Conservation (phyloP, 495 filamentous ascomycete genomes). For the Chlorociboria aeruginascens region DNA sequence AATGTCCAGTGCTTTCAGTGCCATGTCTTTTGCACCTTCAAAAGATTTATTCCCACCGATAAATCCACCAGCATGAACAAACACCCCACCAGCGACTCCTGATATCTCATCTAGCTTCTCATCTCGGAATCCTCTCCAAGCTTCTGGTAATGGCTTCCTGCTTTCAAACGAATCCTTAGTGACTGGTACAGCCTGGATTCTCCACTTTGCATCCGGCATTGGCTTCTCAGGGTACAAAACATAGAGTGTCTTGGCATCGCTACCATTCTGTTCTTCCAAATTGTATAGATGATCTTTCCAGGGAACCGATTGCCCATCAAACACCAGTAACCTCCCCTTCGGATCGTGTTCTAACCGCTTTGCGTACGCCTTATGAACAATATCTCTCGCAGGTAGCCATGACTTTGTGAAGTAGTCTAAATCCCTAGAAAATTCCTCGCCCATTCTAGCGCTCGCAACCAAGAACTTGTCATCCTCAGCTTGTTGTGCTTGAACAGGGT, state of each 20-base stretch:
- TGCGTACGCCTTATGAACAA: conserved; percentile 60
- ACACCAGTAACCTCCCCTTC: conserved; percentile 66
- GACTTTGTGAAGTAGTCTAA: conserved; percentile 55
- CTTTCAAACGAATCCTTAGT: conserved; percentile 77
- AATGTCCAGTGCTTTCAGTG: conserved; percentile 45
- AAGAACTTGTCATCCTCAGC: conserved; percentile 74
- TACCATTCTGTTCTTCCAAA: conserved; percentile 53
- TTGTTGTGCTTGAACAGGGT: conserved; percentile 48
- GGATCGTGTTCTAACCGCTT: conserved; percentile 52
- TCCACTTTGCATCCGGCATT: conserved; percentile 65
- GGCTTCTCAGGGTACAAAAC: conserved; percentile 85
- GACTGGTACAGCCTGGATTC: conserved; percentile 77
- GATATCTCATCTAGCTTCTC: conserved; percentile 62
- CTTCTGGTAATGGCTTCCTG: conserved; percentile 77
- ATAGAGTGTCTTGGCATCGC: conserved; percentile 53
- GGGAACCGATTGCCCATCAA: conserved; percentile 62
- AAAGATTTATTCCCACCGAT: conserved; percentile 89
- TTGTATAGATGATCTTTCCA: conserved; percentile 96
- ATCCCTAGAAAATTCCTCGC: conserved; percentile 70
- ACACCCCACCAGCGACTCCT: conserved; percentile 68
- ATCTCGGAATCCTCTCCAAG: conserved; percentile 84
- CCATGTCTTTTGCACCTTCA: conserved; percentile 84
- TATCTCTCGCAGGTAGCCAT: conserved; percentile 80
- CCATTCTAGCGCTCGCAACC: conserved; percentile 66
- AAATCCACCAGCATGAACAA: conserved; percentile 90